Evolutionary conservation across 768 basidiomycete genomes (phyloP).

Genomic region (Grammothele lineata): DNA sequence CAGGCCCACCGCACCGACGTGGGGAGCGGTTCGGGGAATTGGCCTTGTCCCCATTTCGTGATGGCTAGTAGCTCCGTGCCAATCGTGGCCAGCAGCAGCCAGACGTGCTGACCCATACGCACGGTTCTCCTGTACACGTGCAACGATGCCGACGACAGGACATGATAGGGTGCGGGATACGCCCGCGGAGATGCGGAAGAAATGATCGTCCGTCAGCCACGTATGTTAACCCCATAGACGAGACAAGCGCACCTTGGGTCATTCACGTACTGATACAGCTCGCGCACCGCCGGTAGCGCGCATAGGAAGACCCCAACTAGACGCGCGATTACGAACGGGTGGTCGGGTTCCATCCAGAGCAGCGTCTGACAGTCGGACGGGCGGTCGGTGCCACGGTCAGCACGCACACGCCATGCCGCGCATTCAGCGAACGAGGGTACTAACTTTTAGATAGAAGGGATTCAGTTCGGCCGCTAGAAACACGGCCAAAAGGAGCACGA

Average conservation of each 20-base stretch:
- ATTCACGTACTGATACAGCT: conserved; percentile 80
- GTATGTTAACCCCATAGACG: conserved; percentile 3
- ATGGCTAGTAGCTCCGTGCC: conserved; percentile 78
- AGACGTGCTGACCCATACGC: conserved; percentile 87
- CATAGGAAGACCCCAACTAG: conserved; percentile 79
- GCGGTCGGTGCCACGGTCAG: not conserved
- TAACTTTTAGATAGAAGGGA: conserved; percentile 84
- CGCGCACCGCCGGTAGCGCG: conserved; percentile 81
- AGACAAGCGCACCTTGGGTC: conserved; percentile 60
- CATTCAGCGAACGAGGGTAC: too few relatives aligned
- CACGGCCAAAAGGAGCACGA: conserved; percentile 69
- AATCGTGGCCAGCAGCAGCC: conserved; percentile 84
- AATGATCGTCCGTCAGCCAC: conserved; percentile 5
- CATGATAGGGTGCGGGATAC: not conserved
- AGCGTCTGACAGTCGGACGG: conserved; percentile 37
- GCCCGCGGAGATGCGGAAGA: conserved; percentile 3
- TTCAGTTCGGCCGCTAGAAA: conserved; percentile 85
- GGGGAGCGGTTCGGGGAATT: conserved; percentile 65
- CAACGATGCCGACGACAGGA: not conserved
- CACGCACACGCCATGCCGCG: not conserved
- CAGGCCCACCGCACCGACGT: conserved; percentile 60
- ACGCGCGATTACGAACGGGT: conserved; percentile 72
- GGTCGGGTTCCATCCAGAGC: conserved; percentile 89
- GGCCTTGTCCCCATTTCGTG: conserved; percentile 75
- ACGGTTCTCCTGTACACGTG: conserved; percentile 57